Base-by-base conservation (phyloP, 2,329 filamentous ascomycete species). In the Fusarium begoniae region DNA sequence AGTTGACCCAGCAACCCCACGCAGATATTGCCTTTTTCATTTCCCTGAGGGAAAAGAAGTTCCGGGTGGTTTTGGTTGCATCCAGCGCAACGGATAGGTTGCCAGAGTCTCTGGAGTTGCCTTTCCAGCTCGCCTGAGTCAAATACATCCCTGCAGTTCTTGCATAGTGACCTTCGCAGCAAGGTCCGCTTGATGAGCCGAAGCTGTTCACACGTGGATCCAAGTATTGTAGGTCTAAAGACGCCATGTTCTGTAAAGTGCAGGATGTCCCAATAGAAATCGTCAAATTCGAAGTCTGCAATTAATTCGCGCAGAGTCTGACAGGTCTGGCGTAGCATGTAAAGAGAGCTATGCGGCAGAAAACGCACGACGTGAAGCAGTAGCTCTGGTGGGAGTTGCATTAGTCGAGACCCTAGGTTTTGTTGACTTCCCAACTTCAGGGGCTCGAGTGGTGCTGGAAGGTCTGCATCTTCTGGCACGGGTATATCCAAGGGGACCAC, bases 291-390 rank as follows among this genome's bases (percentile, higher is more conserved):
- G 6, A 10, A 3, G 13, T 50, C 37, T 4, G 45, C 20, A 5
- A 8, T 3, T 5, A 60, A 15, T 10, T 24, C 5, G 0, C 40
- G 54, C 2, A 70, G 15, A 5, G 1, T 5, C 10, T n/a, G 48
- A 20, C 54, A 70, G 3, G 60, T 70, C 47, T 70, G 66, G 3
- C 40, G 44, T 1, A 60, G 4, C 53, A 70, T 65, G 5, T 70
- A 70, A 3, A 70, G 8, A 10, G 66, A 56, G 13, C 40, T 47
- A 8, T 24, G 4, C 2, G 32, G 18, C 3, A 70, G 8, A 28
- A 14, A 12, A 1, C 6, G 11, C 5, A 64, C 26, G 10, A 24
- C 3, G 6, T 30, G 7, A 12, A 70, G 2, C 8, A 70, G 2
- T 6, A 70, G 38, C 38, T 70, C n/a, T 6, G 9, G 9, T 3